Percentiles rank a stretch among this genome's conserved stretches.
Evolutionary conservation across 345 rosid species (phyloP).

Genomic region (Rhizophora mangle): DNA sequence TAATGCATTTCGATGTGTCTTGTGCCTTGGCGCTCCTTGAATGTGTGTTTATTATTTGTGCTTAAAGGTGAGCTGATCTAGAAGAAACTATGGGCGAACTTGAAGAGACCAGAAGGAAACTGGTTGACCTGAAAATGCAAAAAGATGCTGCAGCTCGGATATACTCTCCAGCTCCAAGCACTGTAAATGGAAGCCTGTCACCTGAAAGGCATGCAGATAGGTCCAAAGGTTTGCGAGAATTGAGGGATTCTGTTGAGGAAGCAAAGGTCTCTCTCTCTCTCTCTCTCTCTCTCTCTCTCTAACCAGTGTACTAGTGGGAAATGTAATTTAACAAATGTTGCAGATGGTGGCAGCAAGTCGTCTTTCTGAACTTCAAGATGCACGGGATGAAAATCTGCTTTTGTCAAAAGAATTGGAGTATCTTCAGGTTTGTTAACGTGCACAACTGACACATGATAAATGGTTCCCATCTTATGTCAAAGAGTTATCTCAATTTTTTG

Average conservation of each 20-base stretch:
- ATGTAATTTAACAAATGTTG: constrained; percentile 31
- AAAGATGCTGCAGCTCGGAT: constrained; percentile 67
- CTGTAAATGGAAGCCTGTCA: constrained; percentile 65
- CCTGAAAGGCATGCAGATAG: constrained; percentile 77
- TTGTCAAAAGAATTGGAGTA: constrained; percentile 70
- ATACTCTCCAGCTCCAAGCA: constrained; percentile 45
- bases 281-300: neutral
- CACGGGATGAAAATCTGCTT: constrained; percentile 57
- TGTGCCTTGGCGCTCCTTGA: constrained; percentile 13
- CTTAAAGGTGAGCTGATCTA: constrained; percentile 79
- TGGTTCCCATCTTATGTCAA: constrained; percentile 11
- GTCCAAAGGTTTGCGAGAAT: constrained; percentile 56
- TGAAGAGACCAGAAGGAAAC: constrained; percentile 87
- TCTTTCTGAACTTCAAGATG: constrained; percentile 77
- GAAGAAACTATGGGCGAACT: constrained; percentile 86
- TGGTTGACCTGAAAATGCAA: constrained; percentile 74
- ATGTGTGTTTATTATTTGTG: constrained; percentile 19
- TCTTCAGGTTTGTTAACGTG: constrained; percentile 54
- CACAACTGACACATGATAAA: constrained; percentile 14
- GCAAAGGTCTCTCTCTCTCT: constrained; percentile 46
- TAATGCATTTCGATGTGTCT: neutral
- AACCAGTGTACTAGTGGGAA: constrained; percentile 17
- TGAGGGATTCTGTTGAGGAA: constrained; percentile 78
- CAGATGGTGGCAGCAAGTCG: constrained; percentile 78
- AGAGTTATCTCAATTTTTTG: constrained; percentile 6